Percentiles rank a stretch among this genome's conserved stretches.
phyloP scores from a whole-genome alignment of 305 asterid genomes.

The Fraxinus nigra region DNA sequence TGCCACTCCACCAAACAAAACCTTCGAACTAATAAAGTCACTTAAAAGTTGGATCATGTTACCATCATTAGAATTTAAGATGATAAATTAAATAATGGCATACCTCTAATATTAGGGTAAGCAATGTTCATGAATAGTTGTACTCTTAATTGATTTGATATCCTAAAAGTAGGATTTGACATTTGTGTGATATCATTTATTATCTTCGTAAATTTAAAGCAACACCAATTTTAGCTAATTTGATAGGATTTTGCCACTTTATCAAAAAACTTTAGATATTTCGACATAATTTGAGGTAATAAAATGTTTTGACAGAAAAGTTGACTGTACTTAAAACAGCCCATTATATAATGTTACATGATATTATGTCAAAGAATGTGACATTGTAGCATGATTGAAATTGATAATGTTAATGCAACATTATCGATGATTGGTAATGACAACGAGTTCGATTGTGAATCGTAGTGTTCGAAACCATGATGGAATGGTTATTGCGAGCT shows the following conservation, averaged over 20 bases:
- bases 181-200: not conserved
- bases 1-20: not conserved
- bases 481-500: not conserved
- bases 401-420: too few species aligned
- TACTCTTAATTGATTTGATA: not conserved
- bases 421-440: not conserved
- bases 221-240: not conserved
- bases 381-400: too few species aligned
- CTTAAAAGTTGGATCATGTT: not conserved
- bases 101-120: not conserved
- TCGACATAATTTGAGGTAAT: too few species aligned
- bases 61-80: not conserved
- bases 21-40: not conserved
- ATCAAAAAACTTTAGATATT: too few species aligned
- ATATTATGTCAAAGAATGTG: too few species aligned
- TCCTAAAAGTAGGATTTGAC: not conserved
- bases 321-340: too few species aligned
- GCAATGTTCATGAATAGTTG: not conserved
- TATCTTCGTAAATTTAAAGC: not conserved
- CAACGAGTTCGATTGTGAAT: not conserved
- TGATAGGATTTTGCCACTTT: too few species aligned
- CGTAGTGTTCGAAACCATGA: not conserved
- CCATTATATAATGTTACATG: too few species aligned
- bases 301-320: too few species aligned
- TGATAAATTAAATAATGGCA: not conserved